Evolutionary conservation across 257 asterid genomes (phyloP), one percentile per base, ranked within the genome.

Genomic region (Lantana camara): DNA sequence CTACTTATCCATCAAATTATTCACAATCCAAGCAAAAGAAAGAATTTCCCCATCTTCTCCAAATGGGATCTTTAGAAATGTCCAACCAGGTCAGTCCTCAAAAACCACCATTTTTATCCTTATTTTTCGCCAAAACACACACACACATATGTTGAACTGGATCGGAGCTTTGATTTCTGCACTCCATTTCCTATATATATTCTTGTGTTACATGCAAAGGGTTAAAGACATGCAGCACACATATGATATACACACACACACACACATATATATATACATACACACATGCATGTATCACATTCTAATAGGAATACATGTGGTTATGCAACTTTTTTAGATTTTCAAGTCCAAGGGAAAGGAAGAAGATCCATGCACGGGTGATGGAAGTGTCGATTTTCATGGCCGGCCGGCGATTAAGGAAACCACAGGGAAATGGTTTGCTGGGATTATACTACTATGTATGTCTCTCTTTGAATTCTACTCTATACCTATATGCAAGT

Each of bases 351-450:
- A 77, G 70, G 73, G 50, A 29, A 79, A 60, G 22, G 80, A 35
- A 35, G 1, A 67, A 46, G 86, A 74, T 21, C 80, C 48, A 66
- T 68, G 29, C 64, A 85, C 98, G 0, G 67, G 72, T 5, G 98
- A 91, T 79, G 98, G 98, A 62, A 83, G 80, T 70, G 78, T 91
- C 12, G 96, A 86, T 83, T 56, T 86, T 69, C 76, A 80, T 63
- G 98, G 98, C 23, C 69, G 56, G 16, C 92, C 92, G 0, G 96
- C 98, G 1, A 70, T 75, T 38, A 72, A 87, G 47, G 72, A 62
- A 9, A 69, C 24, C 53, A 76, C 83, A 11, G 98, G 98, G 15
- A 78, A 51, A 77, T 89, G 96, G 96, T 10, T 65, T 16, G 98
- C 96, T 49, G 98, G 95, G 54, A 64, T 38, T 27, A 67, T 91